phyloP scores from a whole-genome alignment of 1,139 yeast species.

The Yamadazyma aaseri region DNA sequence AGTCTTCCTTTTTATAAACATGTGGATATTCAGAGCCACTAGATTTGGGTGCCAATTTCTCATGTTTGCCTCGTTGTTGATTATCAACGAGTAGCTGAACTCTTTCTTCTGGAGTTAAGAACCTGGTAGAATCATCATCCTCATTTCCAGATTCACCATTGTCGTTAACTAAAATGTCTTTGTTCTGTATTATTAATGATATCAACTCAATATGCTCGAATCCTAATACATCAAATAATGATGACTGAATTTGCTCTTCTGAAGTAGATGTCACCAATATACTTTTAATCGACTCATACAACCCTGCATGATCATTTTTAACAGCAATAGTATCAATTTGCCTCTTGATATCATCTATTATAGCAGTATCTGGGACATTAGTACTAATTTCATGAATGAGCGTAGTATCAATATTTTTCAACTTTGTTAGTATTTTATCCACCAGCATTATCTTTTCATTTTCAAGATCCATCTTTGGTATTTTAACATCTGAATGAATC shows the following conservation, averaged over 20 bases:
- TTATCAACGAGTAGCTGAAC: slow-evolving; percentile 58
- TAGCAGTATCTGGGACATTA: slow-evolving; percentile 15
- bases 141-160: slow-evolving; percentile 4
- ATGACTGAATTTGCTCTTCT: slow-evolving; percentile 66
- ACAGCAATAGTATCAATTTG: slow-evolving; percentile 30
- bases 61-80: slow-evolving; percentile 49
- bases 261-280: slow-evolving; percentile 30
- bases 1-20: slow-evolving; percentile 72
- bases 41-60: slow-evolving; percentile 46
- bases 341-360: slow-evolving; percentile 20
- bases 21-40: slow-evolving; percentile 71
- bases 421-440: slow-evolving; percentile 26
- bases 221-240: slow-evolving; percentile 76
- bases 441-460: slow-evolving; percentile 26
- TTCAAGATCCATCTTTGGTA: slow-evolving; percentile 37
- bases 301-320: slow-evolving; percentile 24
- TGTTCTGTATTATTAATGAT: slow-evolving; percentile 59
- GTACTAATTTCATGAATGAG: slow-evolving; percentile 27
- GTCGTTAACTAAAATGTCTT: slow-evolving; percentile 23
- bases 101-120: slow-evolving; percentile 58
- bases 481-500: slow-evolving; percentile 19
- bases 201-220: slow-evolving; percentile 82
- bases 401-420: slow-evolving; percentile 32
- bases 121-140: slow-evolving; percentile 16
- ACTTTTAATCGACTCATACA: slow-evolving; percentile 22